Evolutionary conservation across 1,139 yeast genomes (phyloP), one percentile per base, ranked within the genome.

Genomic region (Protomyces arabidopsidicola): DNA sequence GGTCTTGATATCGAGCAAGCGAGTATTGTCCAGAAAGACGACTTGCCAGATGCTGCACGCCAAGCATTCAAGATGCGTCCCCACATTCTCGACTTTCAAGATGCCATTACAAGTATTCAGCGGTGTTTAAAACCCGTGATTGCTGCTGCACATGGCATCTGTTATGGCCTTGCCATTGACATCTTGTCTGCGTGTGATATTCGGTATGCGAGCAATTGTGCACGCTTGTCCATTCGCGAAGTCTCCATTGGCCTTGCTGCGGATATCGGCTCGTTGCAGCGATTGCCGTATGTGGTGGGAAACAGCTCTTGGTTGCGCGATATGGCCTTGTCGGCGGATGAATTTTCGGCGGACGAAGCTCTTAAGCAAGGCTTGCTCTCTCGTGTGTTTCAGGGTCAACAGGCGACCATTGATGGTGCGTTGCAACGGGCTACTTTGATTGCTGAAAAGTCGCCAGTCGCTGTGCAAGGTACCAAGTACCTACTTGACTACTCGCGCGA

Each of bases 221-320:
- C 82, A 31, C 75, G 74, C 54, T 79, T 87, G 68, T 81, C 88
- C 45, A 82, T 88, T 65, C 81, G 87, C 66, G 95, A 88, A 74
- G 84, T 87, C 67, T 83, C 83, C 67, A 79, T 88, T 65, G 95
- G 95, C 3, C 80, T 88, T 73, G 82, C 89, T 36, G 91, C 95
- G 2, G 95, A 88, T 72, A 86, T 88, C 69, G 95, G 95, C 10
- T 80, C 88, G 0, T 53, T 67, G 67, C 93, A 88, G 75, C 79
- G 95, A 72, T 72, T 87, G 66, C 87, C 90, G 4, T 72, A 73
- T 31, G 65, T 85, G 1, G 81, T 81, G 31, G 82, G 81, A 63
- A 86, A 85, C 72, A 75, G 78, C 42, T 84, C 90, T 10, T 79
- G 83, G 77, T 75, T 86, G 68, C 80, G 81, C 72, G 88, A 86